Evolutionary conservation across 2,329 filamentous ascomycete species (phyloP).

Genomic region (Aspergillus piperis): DNA sequence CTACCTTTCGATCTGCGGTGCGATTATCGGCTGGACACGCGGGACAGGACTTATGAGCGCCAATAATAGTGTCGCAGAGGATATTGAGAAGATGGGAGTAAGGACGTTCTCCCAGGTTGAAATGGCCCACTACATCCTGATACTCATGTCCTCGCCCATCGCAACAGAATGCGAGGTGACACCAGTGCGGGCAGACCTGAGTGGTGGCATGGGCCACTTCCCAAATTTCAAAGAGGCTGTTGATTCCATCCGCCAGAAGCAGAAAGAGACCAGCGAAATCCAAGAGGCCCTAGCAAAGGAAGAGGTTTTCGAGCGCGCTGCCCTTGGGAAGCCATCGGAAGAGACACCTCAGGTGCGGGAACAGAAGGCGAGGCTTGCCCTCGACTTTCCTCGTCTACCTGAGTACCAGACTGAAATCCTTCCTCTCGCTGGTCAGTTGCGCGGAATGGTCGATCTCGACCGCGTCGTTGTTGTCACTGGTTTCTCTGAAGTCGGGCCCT

Average conservation of each 20-base stretch:
- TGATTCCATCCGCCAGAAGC: not conserved
- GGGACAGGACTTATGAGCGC: slow-evolving; percentile 9
- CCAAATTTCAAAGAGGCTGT: not conserved
- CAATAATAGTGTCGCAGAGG: slow-evolving; percentile 10
- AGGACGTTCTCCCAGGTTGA: slow-evolving; percentile 9
- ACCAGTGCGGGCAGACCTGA: slow-evolving; percentile 7
- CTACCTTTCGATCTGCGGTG: slow-evolving; percentile 13
- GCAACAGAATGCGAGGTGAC: slow-evolving; percentile 3
- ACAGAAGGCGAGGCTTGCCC: not conserved
- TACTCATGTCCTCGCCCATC: not conserved
- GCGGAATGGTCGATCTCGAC: slow-evolving; percentile 5
- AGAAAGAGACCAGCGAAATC: not conserved
- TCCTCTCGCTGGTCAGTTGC: not conserved
- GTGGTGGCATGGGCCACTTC: slow-evolving; percentile 3
- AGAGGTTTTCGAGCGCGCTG: not conserved
- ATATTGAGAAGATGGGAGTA: not conserved
- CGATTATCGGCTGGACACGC: slow-evolving; percentile 8
- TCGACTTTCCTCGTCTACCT: slow-evolving; percentile 4
- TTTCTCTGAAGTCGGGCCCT: slow-evolving; percentile 9
- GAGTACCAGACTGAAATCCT: slow-evolving; percentile 7
- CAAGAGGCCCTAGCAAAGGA: not conserved
- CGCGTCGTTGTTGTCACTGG: slow-evolving; percentile 8
- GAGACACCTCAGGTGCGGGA: not conserved
- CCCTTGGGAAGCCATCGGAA: not conserved
- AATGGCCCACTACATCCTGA: slow-evolving; percentile 9